phyloP scores from a whole-genome alignment of 1,139 yeast genomes.

The Pneumocystis carinii region DNA sequence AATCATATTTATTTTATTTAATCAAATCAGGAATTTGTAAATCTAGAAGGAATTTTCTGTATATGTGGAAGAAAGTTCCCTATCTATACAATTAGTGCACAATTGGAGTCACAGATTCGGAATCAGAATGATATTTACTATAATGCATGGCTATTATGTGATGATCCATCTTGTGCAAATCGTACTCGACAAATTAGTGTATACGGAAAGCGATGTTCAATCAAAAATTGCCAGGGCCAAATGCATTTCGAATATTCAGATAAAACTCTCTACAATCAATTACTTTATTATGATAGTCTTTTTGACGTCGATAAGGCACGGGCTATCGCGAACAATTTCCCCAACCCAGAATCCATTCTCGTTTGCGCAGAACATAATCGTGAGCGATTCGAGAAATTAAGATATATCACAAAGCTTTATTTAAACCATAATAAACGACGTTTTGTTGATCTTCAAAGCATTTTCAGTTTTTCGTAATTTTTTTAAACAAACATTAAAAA shows the following conservation, averaged over 20 bases:
- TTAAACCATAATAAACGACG: conserved; percentile 76
- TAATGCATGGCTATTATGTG: conserved; percentile 73
- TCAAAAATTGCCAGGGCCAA: conserved; percentile 34
- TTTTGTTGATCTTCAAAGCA: conserved; percentile 71
- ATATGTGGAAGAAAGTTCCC: conserved; percentile 27
- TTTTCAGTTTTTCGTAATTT: conserved; percentile 30
- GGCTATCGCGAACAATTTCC: conserved; percentile 17
- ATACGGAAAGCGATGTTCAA: conserved; percentile 71
- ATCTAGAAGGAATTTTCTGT: not conserved
- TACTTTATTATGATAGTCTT: conserved; percentile 49
- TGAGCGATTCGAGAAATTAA: conserved; percentile 40
- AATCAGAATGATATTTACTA: conserved; percentile 61
- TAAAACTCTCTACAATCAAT: conserved; percentile 70
- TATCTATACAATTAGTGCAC: conserved; percentile 45
- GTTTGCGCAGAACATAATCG: conserved; percentile 75
- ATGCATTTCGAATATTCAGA: conserved; percentile 69
- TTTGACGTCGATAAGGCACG: conserved; percentile 72
- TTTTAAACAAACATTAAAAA: not conserved
- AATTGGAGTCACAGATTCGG: conserved; percentile 58
- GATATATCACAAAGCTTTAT: conserved; percentile 58
- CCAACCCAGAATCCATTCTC: conserved; percentile 35
- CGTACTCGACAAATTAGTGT: conserved; percentile 77
- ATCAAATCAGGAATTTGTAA: not conserved
- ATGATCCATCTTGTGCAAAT: conserved; percentile 68
- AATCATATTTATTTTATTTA: not conserved